Base-by-base conservation (phyloP, 176 grass and related monocot genomes). In the Aegilops sharonensis region DNA sequence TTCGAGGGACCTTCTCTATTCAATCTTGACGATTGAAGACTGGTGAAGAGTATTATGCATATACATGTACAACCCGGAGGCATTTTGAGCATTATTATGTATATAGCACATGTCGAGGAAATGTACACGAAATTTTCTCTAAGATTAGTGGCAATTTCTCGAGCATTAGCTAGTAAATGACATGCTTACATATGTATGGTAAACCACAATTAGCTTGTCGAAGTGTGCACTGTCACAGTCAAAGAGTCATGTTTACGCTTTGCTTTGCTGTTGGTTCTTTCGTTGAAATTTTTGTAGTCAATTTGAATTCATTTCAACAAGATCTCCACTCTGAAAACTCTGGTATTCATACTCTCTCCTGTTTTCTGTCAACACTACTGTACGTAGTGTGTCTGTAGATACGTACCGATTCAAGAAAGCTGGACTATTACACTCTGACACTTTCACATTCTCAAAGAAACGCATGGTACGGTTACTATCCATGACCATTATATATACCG, bases 91-190 rank as follows among this genome's bases (percentile, higher is more conserved):
- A 23, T 18, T 21, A 29, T 54, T 17, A 9, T 54, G 5, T 50
- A 8, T 20, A 11, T 86, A 25, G 17, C 20, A 56, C 75, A 48
- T 31, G 20, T 72, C 39, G 12, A 78, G 80, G 78, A 78, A 83
- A 86, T 84, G 61, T 30, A 48, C 17, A 59, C 15, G 85, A 84
- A 87, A 14, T 84, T 80, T 11, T 17, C 27, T 11, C 3, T 8
- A 79, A 59, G 56, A 15, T 90, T 65, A 65, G 2, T n/a, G 59
- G 74, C 35, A 83, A 36, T 90, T 82, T 63, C 72, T 57, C 65
- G 1, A 72, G 14, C 32, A 64, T 84, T 64, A 78, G 70, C 15
- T 64, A 73, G 30, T 20, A 23, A 40, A 8, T 50, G 17, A 20
- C 24, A 30, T 43, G 23, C 9, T 27, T 10, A 32, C 29, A 80